Conservation (phyloP, 306 rosid species). For the Spatholobus suberectus region DNA sequence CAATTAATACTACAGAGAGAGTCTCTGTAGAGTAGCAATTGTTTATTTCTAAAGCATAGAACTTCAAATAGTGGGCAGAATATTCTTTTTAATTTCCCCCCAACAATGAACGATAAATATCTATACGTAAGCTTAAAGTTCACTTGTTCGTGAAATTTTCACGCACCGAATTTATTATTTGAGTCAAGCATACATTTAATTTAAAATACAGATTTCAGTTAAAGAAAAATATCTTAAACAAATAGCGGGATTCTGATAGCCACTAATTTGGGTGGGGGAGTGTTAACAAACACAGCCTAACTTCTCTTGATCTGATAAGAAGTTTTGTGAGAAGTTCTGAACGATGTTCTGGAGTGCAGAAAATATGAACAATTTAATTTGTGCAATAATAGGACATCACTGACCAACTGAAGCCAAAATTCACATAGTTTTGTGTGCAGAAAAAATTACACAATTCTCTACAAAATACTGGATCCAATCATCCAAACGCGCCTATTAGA, state of each 20-base stretch:
- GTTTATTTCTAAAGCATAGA: neutral
- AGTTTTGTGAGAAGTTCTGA: too few relatives aligned
- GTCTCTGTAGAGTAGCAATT: neutral
- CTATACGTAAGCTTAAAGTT: too few relatives aligned
- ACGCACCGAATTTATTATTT: neutral
- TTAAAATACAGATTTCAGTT: neutral
- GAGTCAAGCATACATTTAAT: conserved; percentile 1
- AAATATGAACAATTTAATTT: conserved; percentile 16
- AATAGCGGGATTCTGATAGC: conserved; percentile 1
- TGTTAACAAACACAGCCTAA: too few relatives aligned
- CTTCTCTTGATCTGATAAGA: too few relatives aligned
- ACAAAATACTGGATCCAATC: neutral
- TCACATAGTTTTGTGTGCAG: neutral
- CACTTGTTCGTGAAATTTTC: neutral
- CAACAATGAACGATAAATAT: too few relatives aligned
- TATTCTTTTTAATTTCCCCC: neutral
- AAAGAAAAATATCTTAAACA: neutral
- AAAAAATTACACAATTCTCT: neutral
- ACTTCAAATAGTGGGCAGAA: neutral
- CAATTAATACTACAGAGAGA: neutral
- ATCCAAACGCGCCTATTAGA: neutral
- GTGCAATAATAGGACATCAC: neutral
- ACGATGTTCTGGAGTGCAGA: conserved; percentile 41
- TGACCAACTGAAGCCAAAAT: conserved; percentile 8
- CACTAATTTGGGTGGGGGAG: too few relatives aligned